Evolutionary conservation across 345 rosid genomes (phyloP).

Genomic region (Jatropha curcas): DNA sequence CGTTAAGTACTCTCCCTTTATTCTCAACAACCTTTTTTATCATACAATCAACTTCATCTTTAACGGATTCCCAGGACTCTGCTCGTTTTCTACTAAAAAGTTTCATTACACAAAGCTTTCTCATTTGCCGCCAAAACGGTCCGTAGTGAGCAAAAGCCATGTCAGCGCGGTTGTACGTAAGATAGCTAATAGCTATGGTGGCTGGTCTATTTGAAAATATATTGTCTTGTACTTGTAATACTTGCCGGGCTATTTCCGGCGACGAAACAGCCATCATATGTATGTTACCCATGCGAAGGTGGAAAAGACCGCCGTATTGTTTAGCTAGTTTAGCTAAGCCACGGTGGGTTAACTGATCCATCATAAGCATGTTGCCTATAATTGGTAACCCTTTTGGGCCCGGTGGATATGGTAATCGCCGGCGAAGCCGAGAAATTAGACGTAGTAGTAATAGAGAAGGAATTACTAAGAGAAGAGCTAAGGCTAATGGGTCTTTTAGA

Average conservation of each 20-base stretch:
- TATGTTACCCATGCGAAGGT: slow-evolving; percentile 70
- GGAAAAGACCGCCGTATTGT: slow-evolving; percentile 77
- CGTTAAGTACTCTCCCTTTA: slow-evolving; percentile 55
- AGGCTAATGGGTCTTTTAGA: background rate
- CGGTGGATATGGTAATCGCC: slow-evolving; percentile 65
- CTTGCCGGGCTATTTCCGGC: slow-evolving; percentile 73
- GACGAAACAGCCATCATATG: slow-evolving; percentile 74
- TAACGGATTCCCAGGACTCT: slow-evolving; percentile 89
- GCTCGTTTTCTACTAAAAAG: slow-evolving; percentile 90
- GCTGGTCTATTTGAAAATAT: slow-evolving; percentile 88
- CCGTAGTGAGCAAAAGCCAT: slow-evolving; percentile 99
- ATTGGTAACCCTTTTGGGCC: slow-evolving; percentile 87
- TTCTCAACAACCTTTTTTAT: slow-evolving; percentile 43
- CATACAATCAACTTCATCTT: slow-evolving; percentile 72
- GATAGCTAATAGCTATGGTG: slow-evolving; percentile 70
- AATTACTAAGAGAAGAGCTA: slow-evolving; percentile 25
- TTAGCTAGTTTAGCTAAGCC: slow-evolving; percentile 68
- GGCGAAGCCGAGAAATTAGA: slow-evolving; percentile 36
- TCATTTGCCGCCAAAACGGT: slow-evolving; percentile 97
- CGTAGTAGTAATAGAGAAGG: slow-evolving; percentile 49
- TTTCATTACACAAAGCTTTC: slow-evolving; percentile 87
- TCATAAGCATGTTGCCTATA: slow-evolving; percentile 82
- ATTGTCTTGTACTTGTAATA: slow-evolving; percentile 83
- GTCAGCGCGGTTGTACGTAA: slow-evolving; percentile 88
- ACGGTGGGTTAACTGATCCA: slow-evolving; percentile 92